Evolutionary conservation across 192 early-diverging fungal species (phyloP).

Genomic region (Podila horticola): DNA sequence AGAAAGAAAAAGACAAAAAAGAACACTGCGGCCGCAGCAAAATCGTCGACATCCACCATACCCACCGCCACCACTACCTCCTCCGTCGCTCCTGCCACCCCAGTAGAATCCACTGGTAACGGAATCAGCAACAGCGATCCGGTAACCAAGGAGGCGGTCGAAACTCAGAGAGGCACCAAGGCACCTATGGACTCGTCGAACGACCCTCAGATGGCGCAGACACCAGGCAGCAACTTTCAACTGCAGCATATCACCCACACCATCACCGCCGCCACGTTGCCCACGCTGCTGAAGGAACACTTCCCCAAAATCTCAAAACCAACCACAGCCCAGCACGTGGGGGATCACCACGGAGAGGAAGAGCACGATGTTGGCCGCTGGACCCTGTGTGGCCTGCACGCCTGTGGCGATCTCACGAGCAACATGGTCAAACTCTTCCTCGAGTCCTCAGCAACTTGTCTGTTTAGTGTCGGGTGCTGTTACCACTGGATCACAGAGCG

Average conservation of each 20-base stretch:
- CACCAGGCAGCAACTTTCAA: slow-evolving; percentile 44
- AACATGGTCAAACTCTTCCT: slow-evolving; percentile 75
- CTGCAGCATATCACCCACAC: slow-evolving; percentile 60
- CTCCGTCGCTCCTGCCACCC: not conserved
- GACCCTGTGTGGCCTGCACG: slow-evolving; percentile 85
- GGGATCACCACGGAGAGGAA: not conserved
- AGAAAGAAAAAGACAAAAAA: slow-evolving; percentile 19
- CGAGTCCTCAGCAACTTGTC: slow-evolving; percentile 59
- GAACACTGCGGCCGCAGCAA: not conserved
- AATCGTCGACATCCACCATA: slow-evolving; percentile 13
- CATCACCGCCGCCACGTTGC: slow-evolving; percentile 54
- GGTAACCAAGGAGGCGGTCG: not conserved
- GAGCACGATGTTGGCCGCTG: slow-evolving; percentile 52
- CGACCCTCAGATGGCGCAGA: slow-evolving; percentile 25
- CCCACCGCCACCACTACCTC: slow-evolving; percentile 9
- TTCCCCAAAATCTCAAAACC: slow-evolving; percentile 33
- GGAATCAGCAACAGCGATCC: not conserved
- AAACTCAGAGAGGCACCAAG: slow-evolving; percentile 1
- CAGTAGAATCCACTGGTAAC: not conserved
- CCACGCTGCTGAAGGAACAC: slow-evolving; percentile 51
- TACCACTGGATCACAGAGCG: slow-evolving; percentile 82
- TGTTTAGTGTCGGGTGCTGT: slow-evolving; percentile 86
- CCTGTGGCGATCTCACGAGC: slow-evolving; percentile 86
- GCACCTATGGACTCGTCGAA: slow-evolving; percentile 20
- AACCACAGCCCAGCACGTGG: not conserved